phyloP scores from a whole-genome alignment of 805 yeast genomes.

The Dipodascus albidus region DNA sequence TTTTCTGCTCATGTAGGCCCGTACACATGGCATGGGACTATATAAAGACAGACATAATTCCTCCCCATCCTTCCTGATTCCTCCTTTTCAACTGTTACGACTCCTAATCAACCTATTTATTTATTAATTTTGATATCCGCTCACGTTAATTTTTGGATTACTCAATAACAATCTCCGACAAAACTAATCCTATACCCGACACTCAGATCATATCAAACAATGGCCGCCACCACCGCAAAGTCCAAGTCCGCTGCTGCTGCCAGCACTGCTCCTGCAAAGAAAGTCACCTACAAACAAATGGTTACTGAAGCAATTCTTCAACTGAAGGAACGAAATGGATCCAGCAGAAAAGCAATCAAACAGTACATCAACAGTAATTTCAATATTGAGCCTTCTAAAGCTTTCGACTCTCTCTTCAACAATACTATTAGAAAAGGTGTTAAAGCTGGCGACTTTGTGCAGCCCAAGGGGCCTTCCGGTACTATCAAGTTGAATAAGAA shows the following conservation, averaged over 20 bases:
- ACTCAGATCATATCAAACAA: neutral
- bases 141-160: neutral
- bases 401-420: slow-evolving; percentile 66
- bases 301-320: slow-evolving; percentile 56
- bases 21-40: neutral
- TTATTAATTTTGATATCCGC: neutral
- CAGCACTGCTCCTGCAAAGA: slow-evolving; percentile 13
- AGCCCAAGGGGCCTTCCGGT: slow-evolving; percentile 87
- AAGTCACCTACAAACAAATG: slow-evolving; percentile 34
- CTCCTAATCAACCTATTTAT: neutral
- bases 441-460: slow-evolving; percentile 58
- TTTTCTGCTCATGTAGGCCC: no score
- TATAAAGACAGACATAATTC: neutral
- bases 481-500: slow-evolving; percentile 58
- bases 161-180: neutral
- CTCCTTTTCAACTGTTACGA: neutral
- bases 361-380: slow-evolving; percentile 61
- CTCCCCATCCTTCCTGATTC: neutral
- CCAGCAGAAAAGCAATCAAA: slow-evolving; percentile 77
- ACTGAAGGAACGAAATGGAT: slow-evolving; percentile 70
- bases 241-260: slow-evolving; percentile 7
- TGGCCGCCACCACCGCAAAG: slow-evolving; percentile 11
- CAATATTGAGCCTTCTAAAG: slow-evolving; percentile 43
- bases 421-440: slow-evolving; percentile 72
- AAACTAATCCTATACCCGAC: neutral